Base-by-base conservation (phyloP, 1,284 basidiomycete species). In the Cryptococcus hybrid region DNA sequence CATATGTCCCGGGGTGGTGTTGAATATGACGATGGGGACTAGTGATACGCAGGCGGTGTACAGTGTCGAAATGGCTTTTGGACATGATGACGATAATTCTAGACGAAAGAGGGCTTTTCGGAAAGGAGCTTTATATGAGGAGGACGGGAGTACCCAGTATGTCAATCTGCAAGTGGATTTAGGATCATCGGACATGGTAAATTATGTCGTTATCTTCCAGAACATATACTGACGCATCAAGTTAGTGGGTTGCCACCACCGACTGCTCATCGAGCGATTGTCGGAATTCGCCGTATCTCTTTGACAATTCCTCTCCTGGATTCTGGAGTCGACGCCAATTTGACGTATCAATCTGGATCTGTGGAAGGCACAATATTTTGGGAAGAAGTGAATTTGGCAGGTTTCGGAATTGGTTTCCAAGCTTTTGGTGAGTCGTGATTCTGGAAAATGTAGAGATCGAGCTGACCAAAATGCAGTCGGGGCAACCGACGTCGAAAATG, bases 121-220 rank as follows among this genome's bases (percentile, higher is more conserved):
- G 30, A 55, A 59, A 44, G 56, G 43, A 44, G 52, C 57, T 15
- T 51, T 59, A 8, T 55, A 58, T 47, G 64, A 60, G 62, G 55
- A 68, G 49, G 69, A 67, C 11, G 44, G 52, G 24, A 55, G 59
- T 40, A 56, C 61, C 39, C 76, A 76, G 51, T 63, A 59, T 0
- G 53, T 76, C 44, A 73, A 70, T 50, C 52, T 78, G 49, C 72
- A 73, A 52, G 70, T 78, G 7, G 77, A 78, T 58, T 56, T 78
- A 38, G 77, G 77, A 2, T 76, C 74, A 7, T 75, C 74, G 6
- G 77, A 78, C 57, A 65, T 77, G 64, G 76, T 75, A 48, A 50
- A 74, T 68, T 24, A n/a, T 15, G 15, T 13, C 12, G 40, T 9
- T 39, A 37, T 3, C 42, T n/a, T 44, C 55, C 18, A 15, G 34